phyloP scores from a whole-genome alignment of 805 yeast genomes.

The Candida loeiensis region DNA sequence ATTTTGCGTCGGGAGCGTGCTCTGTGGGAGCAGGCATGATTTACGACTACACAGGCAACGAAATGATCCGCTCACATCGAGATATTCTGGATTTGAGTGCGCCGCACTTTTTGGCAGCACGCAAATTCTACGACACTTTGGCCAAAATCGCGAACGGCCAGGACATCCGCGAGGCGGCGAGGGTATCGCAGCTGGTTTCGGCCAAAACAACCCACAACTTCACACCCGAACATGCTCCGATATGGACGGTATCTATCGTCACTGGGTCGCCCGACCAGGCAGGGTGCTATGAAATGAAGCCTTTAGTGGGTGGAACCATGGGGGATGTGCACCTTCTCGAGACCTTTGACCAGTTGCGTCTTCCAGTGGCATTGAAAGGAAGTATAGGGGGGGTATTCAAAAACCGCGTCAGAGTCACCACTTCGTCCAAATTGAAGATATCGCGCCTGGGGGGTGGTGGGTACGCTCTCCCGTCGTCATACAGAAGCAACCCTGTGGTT shows the following conservation, averaged over 20 bases:
- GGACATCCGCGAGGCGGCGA: slow-evolving; percentile 16
- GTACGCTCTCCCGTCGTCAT: slow-evolving; percentile 33
- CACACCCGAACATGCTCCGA: slow-evolving; percentile 13
- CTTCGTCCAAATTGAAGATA: slow-evolving; percentile 33
- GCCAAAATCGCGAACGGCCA: slow-evolving; percentile 30
- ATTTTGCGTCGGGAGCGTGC: slow-evolving; percentile 39
- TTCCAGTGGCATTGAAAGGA: slow-evolving; percentile 11
- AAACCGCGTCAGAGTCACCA: slow-evolving; percentile 19
- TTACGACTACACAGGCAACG: slow-evolving; percentile 11
- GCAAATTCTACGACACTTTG: slow-evolving; percentile 28
- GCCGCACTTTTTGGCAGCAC: slow-evolving; percentile 22
- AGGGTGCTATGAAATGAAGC: slow-evolving; percentile 42
- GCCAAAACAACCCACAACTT: slow-evolving; percentile 23
- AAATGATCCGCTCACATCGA: slow-evolving; percentile 32
- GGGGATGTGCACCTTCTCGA: slow-evolving; percentile 31
- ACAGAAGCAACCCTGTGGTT: slow-evolving; percentile 17
- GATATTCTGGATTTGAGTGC: slow-evolving; percentile 31
- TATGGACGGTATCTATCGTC: slow-evolving; percentile 31
- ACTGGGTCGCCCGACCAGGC: slow-evolving; percentile 40
- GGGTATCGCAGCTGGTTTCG: slow-evolving; percentile 13
- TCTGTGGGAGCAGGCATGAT: slow-evolving; percentile 36
- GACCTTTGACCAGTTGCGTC: slow-evolving; percentile 24
- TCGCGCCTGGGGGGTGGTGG: slow-evolving; percentile 29
- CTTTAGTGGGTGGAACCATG: slow-evolving; percentile 28
- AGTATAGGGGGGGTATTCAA: slow-evolving; percentile 2